Percentiles rank a stretch among this genome's conserved stretches.
Evolutionary conservation across 495 filamentous ascomycete genomes (phyloP).

Genomic region (Clohesyomyces aquaticus): DNA sequence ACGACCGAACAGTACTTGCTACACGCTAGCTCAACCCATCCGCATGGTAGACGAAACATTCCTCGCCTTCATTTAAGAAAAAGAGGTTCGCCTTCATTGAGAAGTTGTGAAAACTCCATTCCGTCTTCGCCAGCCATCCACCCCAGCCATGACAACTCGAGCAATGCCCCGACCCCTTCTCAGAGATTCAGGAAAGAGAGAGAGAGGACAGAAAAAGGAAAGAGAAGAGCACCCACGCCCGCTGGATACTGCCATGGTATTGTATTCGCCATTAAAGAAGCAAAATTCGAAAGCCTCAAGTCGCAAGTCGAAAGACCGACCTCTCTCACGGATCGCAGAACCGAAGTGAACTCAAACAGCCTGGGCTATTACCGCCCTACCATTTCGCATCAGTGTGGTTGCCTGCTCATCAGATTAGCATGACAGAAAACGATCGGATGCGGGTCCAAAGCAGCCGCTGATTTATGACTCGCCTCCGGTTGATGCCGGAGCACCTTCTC

Average conservation of each 20-base stretch:
- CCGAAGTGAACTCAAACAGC: too few relatives aligned
- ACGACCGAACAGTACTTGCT: too few relatives aligned
- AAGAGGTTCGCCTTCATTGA: not conserved
- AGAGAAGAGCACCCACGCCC: slow-evolving; percentile 20
- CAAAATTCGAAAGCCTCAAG: too few relatives aligned
- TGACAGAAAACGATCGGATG: slow-evolving; percentile 14
- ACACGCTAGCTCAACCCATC: too few relatives aligned
- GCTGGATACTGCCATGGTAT: slow-evolving; percentile 17
- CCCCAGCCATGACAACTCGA: too few relatives aligned
- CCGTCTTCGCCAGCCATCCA: slow-evolving; percentile 1
- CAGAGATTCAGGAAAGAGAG: not conserved
- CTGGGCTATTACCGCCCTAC: too few relatives aligned
- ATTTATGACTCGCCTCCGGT: slow-evolving; percentile 40
- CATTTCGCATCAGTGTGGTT: not conserved
- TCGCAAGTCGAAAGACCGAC: too few relatives aligned
- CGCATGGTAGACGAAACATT: not conserved
- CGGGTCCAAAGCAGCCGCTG: not conserved
- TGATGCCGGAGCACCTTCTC: slow-evolving; percentile 37
- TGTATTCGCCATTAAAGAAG: slow-evolving; percentile 14
- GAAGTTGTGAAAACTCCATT: not conserved
- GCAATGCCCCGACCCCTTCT: too few relatives aligned
- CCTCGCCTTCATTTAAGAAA: not conserved
- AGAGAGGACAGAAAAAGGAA: not conserved
- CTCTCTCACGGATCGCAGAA: too few relatives aligned
- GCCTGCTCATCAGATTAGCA: slow-evolving; percentile 4